These are phyloP conservation scores for Buddleja alternifolia DNA, from an alignment of 257 asterid species.

Conservation along the genomic window DNA sequence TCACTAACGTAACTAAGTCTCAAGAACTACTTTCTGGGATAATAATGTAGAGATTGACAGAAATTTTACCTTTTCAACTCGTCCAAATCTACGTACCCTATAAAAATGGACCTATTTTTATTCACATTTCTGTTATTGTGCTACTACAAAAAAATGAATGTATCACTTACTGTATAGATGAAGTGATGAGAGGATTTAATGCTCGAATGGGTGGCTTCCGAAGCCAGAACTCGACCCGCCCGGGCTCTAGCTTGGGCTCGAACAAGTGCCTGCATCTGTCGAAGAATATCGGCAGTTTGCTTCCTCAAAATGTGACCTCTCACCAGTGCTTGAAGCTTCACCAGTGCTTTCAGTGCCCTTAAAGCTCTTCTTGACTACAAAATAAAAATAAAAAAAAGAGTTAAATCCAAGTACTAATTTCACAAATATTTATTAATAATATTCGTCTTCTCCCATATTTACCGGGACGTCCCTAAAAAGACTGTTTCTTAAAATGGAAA, in stretches of 20 bases:
- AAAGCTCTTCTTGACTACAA: slow-evolving; percentile 80
- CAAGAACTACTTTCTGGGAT: no score
- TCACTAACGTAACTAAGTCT: no score
- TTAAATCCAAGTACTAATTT: no score
- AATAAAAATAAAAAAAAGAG: background rate
- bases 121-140: background rate
- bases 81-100: no score
- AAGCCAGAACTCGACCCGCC: slow-evolving; percentile 35
- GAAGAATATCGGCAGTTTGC: slow-evolving; percentile 43
- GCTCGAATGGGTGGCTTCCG: slow-evolving; percentile 47
- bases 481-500: no score
- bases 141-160: background rate
- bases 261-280: slow-evolving; percentile 49
- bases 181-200: slow-evolving; percentile 44
- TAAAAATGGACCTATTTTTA: background rate
- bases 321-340: slow-evolving; percentile 77
- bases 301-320: slow-evolving; percentile 72
- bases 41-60: no score
- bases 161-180: slow-evolving; percentile 46
- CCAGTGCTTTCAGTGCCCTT: slow-evolving; percentile 69
- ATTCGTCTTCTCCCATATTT: no score
- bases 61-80: no score
- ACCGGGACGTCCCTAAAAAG: no score
- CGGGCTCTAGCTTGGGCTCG: slow-evolving; percentile 61
- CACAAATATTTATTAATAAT: no score